Evolutionary conservation across 352 stramenopile species (phyloP).

Genomic region (Globisporangium irregulare): DNA sequence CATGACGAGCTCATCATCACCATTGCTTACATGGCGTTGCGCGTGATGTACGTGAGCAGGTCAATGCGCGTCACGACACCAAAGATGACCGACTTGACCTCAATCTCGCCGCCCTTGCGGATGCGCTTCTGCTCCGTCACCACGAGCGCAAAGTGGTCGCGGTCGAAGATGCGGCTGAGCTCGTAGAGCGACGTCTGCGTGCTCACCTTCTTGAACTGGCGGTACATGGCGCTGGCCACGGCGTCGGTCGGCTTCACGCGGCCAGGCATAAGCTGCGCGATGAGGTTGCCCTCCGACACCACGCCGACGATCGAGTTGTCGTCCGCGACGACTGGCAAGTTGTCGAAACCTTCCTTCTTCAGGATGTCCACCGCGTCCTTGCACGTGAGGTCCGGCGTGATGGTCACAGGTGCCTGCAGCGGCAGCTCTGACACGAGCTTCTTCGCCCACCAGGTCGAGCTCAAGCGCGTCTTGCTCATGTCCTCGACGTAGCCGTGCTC

Average conservation of each 20-base stretch:
- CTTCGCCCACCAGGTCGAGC: slow-evolving; percentile 92
- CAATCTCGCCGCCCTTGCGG: slow-evolving; percentile 41
- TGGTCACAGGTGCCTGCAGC: slow-evolving; percentile 82
- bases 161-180: slow-evolving; percentile 93
- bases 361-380: slow-evolving; percentile 92
- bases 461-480: slow-evolving; percentile 64
- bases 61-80: slow-evolving; percentile 96
- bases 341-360: slow-evolving; percentile 88
- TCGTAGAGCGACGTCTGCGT: slow-evolving; percentile 84
- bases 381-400: slow-evolving; percentile 79
- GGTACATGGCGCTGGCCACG: slow-evolving; percentile 90
- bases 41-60: slow-evolving; percentile 94
- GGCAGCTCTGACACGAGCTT: slow-evolving; percentile 80
- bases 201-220: slow-evolving; percentile 92
- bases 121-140: slow-evolving; percentile 37
- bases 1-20: neutral
- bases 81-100: slow-evolving; percentile 62
- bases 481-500: slow-evolving; percentile 71
- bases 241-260: slow-evolving; percentile 77
- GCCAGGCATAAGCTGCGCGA: slow-evolving; percentile 85
- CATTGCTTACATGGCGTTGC: slow-evolving; percentile 10
- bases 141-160: slow-evolving; percentile 94
- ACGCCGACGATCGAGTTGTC: slow-evolving; percentile 86
- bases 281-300: slow-evolving; percentile 95
- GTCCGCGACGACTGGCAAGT: slow-evolving; percentile 71